A percentile compares a stretch with the other conserved stretches of the same genome.
These are phyloP conservation scores for Zasmidium angulare DNA, from an alignment of 2,329 filamentous ascomycete species.

Conservation along the genomic window DNA sequence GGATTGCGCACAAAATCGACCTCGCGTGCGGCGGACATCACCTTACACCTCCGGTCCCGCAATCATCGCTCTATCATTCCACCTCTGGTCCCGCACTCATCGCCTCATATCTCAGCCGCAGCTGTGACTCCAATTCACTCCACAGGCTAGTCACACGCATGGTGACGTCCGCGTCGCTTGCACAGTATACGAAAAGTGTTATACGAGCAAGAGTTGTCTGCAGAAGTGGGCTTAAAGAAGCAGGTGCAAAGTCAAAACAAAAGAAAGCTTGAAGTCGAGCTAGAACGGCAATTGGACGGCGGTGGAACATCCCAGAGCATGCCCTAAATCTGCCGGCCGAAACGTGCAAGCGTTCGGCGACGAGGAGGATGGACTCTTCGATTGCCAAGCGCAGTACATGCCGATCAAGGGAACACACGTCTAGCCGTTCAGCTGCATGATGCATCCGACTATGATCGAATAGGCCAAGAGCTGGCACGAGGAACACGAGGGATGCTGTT, in stretches of 20 bases:
- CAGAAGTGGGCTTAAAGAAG: background rate
- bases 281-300: background rate
- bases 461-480: background rate
- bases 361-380: background rate
- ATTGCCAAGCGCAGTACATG: background rate
- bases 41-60: too few relatives aligned
- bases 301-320: background rate
- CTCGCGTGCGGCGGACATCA: too few relatives aligned
- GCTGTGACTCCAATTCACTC: background rate
- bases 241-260: background rate
- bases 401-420: too few relatives aligned
- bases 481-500: background rate
- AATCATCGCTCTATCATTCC: too few relatives aligned
- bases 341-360: background rate
- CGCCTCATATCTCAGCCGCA: slow-evolving; percentile 6
- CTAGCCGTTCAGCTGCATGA: background rate
- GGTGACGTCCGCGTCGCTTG: background rate
- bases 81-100: too few relatives aligned
- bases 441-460: background rate
- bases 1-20: too few relatives aligned
- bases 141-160: background rate
- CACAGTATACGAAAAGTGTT: background rate
- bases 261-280: background rate
- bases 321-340: background rate
- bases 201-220: too few relatives aligned